phyloP scores from a whole-genome alignment of 306 rosid genomes.

The Bauhinia variegata region DNA sequence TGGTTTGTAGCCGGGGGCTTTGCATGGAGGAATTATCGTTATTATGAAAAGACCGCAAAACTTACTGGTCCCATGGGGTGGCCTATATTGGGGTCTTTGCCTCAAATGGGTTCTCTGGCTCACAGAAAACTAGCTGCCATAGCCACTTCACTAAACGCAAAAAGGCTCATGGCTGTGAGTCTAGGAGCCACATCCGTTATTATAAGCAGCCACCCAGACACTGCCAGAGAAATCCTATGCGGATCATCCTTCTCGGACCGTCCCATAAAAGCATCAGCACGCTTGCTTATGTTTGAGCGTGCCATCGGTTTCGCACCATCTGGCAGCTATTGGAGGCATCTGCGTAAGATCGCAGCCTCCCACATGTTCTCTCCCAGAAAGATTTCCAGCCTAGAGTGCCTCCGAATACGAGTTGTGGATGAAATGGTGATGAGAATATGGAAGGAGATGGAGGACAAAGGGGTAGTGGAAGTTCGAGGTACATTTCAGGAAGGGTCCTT shows the following conservation, averaged over 20 bases:
- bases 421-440: slow-evolving; percentile 50
- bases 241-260: slow-evolving; percentile 75
- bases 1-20: slow-evolving; percentile 84
- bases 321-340: no score
- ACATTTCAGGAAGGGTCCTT: slow-evolving; percentile 70
- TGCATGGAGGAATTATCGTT: slow-evolving; percentile 65
- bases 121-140: slow-evolving; percentile 64
- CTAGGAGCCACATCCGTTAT: slow-evolving; percentile 66
- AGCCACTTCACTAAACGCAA: slow-evolving; percentile 53
- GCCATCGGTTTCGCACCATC: slow-evolving; percentile 92
- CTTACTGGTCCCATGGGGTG: slow-evolving; percentile 71
- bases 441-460: slow-evolving; percentile 50
- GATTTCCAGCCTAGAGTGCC: slow-evolving; percentile 56
- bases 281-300: slow-evolving; percentile 77
- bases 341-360: slow-evolving; percentile 59
- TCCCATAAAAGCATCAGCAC: slow-evolving; percentile 75
- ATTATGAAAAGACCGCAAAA: background rate
- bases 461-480: slow-evolving; percentile 56
- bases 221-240: slow-evolving; percentile 70
- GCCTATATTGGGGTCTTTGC: slow-evolving; percentile 71
- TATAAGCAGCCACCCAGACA: slow-evolving; percentile 85
- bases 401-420: slow-evolving; percentile 47
- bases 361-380: slow-evolving; percentile 79
- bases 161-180: slow-evolving; percentile 74
- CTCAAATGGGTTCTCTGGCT: slow-evolving; percentile 65